Base-by-base conservation (phyloP, 805 yeast genomes). In the Saccharomycopsis fermentans region DNA sequence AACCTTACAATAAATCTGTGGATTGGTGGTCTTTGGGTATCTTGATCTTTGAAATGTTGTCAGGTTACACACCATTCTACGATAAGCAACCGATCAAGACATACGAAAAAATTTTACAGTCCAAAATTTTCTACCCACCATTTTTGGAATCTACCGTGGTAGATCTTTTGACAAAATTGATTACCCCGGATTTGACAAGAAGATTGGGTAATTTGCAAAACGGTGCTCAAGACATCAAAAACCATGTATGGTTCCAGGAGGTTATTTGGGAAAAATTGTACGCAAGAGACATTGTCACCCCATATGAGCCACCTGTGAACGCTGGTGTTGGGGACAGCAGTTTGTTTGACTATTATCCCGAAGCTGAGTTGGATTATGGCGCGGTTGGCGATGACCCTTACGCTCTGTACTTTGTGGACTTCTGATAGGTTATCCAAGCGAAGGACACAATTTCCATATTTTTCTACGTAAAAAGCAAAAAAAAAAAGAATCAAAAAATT, bases 1-100 rank as follows among this genome's bases (percentile, higher is more conserved):
- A 90, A 71, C 96, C 97, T 1, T 91, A 91, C 74, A 91, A 91
- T 72, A 90, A 90, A 71, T 86, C 96, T 11, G 96, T 91, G 36
- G 97, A 91, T 71, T 91, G 97, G 97, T 91, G 97, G 97, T 89
- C 96, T 1, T 80, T 91, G 64, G 97, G 97, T 9, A 87, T 91
- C 35, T 77, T 91, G 57, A 89, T 91, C 50, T 91, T 83, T 71
- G 97, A 91, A 73, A 91, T 91, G 97, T 78, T 91, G 65, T 87
- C 96, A 3, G 97, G 97, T 6, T 87, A 87, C 72, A 91, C 97
- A 2, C 97, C 97, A 27, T 91, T 91, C 69, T 91, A 89, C 73
- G 96, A 90, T 68, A 81, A 89, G 26, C 86, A 92, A 16, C 96
- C 96, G 56, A 88, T 91, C 87, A 90, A 89, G 68, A 91, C 97